phyloP scores from a whole-genome alignment of 768 basidiomycete genomes.

The Hericium rajendrae region DNA sequence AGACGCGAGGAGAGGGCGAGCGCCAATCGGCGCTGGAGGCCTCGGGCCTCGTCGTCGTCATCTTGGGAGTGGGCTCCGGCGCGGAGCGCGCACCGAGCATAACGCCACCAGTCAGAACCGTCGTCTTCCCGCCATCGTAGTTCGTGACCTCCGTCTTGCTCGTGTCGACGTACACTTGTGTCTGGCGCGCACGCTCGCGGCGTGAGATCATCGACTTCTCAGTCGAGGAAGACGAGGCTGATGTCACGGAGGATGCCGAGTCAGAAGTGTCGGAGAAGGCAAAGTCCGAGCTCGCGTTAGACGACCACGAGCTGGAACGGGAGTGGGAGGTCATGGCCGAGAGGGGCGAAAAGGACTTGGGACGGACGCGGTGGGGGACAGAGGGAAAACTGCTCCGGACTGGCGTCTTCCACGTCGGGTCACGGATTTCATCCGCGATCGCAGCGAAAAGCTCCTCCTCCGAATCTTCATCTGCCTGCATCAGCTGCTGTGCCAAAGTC shows the following conservation, averaged over 20 bases:
- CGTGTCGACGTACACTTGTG: conserved; percentile 64
- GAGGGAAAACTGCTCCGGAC: conserved; percentile 49
- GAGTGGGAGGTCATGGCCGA: conserved; percentile 46
- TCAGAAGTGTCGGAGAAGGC: conserved; percentile 48
- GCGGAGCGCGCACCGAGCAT: conserved; percentile 56
- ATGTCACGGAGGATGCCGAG: conserved; percentile 31
- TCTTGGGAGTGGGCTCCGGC: conserved; percentile 18
- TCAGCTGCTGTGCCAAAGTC: conserved; percentile 61
- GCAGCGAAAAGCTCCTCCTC: conserved; percentile 67
- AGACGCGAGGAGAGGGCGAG: conserved; percentile 54
- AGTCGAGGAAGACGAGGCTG: conserved; percentile 30
- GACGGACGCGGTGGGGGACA: conserved; percentile 22
- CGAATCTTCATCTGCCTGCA: conserved; percentile 61
- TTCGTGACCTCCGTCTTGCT: conserved; percentile 73
- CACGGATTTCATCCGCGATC: conserved; percentile 62
- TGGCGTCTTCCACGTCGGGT: conserved; percentile 63
- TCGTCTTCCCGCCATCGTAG: conserved; percentile 84
- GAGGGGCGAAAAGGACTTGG: conserved; percentile 47
- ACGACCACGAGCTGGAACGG: conserved; percentile 49
- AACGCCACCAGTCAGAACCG: conserved; percentile 78
- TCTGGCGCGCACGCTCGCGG: conserved; percentile 59
- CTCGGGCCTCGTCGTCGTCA: background rate
- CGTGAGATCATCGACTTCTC: conserved; percentile 44
- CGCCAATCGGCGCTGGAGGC: conserved; percentile 18
- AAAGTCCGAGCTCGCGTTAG: conserved; percentile 64